These are phyloP conservation scores for Margaritispora aquatica DNA, from an alignment of 495 filamentous ascomycete genomes.

Conservation along the genomic window DNA sequence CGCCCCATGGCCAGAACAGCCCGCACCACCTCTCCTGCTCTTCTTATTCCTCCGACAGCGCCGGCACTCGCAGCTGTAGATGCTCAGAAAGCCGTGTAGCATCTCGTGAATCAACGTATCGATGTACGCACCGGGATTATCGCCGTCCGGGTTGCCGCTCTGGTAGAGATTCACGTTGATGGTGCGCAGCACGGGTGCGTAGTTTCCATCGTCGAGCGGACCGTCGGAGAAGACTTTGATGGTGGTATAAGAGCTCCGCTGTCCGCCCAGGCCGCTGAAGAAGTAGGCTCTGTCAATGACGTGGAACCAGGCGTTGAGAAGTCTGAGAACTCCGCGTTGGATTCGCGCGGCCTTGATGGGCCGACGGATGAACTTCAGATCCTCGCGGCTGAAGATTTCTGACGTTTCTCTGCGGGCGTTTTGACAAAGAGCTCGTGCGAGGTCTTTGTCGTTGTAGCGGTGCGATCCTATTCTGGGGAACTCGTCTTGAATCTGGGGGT, in stretches of 20 bases:
- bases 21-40: neutral
- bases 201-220: neutral
- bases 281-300: neutral
- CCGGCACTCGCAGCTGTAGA: neutral
- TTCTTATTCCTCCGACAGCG: neutral
- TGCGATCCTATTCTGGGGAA: neutral
- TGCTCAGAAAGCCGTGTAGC: neutral
- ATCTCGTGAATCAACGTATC: neutral
- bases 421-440: neutral
- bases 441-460: neutral
- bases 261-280: neutral
- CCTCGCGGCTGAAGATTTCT: neutral
- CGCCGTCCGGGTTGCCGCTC: neutral
- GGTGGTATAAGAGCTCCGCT: neutral
- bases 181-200: neutral
- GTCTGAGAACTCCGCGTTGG: neutral
- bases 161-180: neutral
- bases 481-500: neutral
- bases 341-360: neutral
- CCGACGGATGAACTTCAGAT: neutral
- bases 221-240: neutral
- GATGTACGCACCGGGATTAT: neutral
- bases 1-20: neutral
- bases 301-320: neutral
- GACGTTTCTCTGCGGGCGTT: neutral